Evolutionary conservation across 2,329 filamentous ascomycete species (phyloP), one percentile per base, ranked within the genome.

Genomic region (Coniella vitis): DNA sequence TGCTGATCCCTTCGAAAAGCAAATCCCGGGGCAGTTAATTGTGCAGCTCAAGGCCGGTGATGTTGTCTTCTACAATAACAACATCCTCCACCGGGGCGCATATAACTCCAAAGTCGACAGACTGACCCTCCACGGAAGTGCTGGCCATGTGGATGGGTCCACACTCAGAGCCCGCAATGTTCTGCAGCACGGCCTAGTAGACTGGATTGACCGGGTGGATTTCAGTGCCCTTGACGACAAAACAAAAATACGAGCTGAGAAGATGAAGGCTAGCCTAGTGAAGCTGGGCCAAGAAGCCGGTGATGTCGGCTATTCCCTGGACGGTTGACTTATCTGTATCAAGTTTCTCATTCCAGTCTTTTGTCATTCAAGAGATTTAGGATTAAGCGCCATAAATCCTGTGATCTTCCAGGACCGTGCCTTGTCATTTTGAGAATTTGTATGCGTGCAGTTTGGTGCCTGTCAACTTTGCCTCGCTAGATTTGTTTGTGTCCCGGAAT

Each of bases 41-140:
- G 86, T 93, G 16, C 61, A 72, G 61, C 69, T 91, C 53, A 71
- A 78, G 55, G 75, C 86, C 0, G 87, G 87, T 0, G 87, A 93
- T 66, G 79, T 86, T 10, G 85, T 86, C 38, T 91, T 93, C 58
- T 93, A 93, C 61, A 82, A 93, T 63, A 91, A 89, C 61, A 91
- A 93, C 62, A 91, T 93, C 57, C 64, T 91, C 51, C 84, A 87
- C 59, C 70, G 83, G 2, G 84, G 84, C 0, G 75, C 76, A 19
- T 87, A 87, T 61, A 68, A 74, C 55, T 66, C 67, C n/a, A 59
- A 40, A 1, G 74, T 69, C 55, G 81, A 86, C 65, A 68, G 84
- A 20, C 76, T 83, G 73, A 86, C 83, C 43, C 64, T 87, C 56
- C 83, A 87, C 63, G 83, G 83, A 5, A 84, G 79, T 51, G 83